Evolutionary conservation across 768 basidiomycete species (phyloP), one percentile per base, ranked within the genome.

Genomic region (Lactarius psammicola): DNA sequence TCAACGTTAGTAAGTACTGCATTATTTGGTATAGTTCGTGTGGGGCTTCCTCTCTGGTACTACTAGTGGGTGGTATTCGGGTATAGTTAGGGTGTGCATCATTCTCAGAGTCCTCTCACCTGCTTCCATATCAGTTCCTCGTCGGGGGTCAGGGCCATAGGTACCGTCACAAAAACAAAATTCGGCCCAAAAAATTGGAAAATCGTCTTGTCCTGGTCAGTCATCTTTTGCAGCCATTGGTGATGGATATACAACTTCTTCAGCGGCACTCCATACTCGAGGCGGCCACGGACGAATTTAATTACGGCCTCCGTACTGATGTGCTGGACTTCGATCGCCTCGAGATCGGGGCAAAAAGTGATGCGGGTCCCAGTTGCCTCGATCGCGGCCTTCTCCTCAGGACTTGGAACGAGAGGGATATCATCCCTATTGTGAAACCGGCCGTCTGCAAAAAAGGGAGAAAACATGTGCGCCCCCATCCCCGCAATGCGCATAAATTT

Each of bases 401-500:
- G 38, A 17, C 56, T 60, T 31, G 33, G 61, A 20, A 1, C 33
- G 30, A 62, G 63, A 62, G 67, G 67, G n/a, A 59, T 30, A 46
- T 68, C 66, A 18, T 68, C 49, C 15, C 20, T 44, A 11, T 44
- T 23, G 42, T 60, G 36, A n/a, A 68, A 60, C 56, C 69, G 69
- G 42, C 56, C 63, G 30, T 70, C 67, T 11, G 53, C 18, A 31
- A 42, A 13, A 36, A 70, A 60, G 2, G 23, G 33, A 18, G 23
- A 13, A 11, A 65, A 38, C 55, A 70, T 4, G 58, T 59, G 58
- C 54, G 59, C 3, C 20, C 30, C 34, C 57, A 63, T 62, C 31
- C 2, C 2, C 17, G 34, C 64, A 53, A 63, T 13, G 58, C 72
- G 74, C 60, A 75, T 60, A 59, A 70, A 66, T 56, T 64, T 64